Evolutionary conservation across 169 alveolate genomes (phyloP).

Genomic region (Cryptosporidium sp.): DNA sequence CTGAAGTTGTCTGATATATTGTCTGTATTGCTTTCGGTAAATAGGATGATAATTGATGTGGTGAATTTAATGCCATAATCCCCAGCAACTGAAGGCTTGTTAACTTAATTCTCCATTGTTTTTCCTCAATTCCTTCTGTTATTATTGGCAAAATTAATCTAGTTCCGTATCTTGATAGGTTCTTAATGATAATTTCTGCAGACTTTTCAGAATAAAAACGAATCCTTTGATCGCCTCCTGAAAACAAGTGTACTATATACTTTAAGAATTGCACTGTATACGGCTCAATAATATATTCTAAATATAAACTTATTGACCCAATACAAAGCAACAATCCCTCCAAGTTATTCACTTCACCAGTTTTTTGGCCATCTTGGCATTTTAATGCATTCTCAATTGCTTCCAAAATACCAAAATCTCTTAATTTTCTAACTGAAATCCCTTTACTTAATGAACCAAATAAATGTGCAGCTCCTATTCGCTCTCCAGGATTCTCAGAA

Average conservation of each 20-base stretch:
- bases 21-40: constrained; percentile 63
- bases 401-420: constrained; percentile 25
- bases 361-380: neutral
- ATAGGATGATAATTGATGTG: constrained; percentile 42
- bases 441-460: constrained; percentile 54
- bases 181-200: constrained; percentile 69
- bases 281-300: constrained; percentile 33
- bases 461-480: constrained; percentile 61
- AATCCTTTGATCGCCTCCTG: constrained; percentile 50
- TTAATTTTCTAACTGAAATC: constrained; percentile 9
- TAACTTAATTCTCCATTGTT: constrained; percentile 81
- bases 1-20: constrained; percentile 38
- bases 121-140: constrained; percentile 60
- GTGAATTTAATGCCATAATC: constrained; percentile 44
- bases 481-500: constrained; percentile 2
- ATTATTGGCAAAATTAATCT: constrained; percentile 73
- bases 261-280: constrained; percentile 19
- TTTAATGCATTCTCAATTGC: neutral
- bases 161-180: constrained; percentile 74
- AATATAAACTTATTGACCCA: constrained; percentile 53
- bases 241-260: constrained; percentile 10
- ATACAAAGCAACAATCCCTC: constrained; percentile 53
- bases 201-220: constrained; percentile 59
- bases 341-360: neutral
- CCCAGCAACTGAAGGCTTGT: constrained; percentile 80